A percentile compares a stretch with the other conserved stretches of the same genome.
phyloP scores from a whole-genome alignment of 805 yeast genomes.

The Wickerhamiella vanderwaltii region DNA sequence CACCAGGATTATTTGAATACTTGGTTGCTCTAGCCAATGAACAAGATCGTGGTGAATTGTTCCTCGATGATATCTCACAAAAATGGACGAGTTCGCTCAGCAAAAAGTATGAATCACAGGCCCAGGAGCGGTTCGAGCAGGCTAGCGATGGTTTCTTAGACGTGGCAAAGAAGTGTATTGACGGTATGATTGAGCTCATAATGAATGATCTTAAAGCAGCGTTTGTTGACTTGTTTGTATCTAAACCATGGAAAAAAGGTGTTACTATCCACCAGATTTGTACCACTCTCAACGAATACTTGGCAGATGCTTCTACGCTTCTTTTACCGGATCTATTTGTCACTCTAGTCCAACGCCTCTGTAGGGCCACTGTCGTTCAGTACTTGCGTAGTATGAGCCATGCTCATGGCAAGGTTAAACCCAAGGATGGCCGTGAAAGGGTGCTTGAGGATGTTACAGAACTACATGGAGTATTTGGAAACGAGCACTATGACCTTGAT shows the following conservation, averaged over 20 bases:
- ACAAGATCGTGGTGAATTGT: slow-evolving; percentile 59
- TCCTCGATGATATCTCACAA: slow-evolving; percentile 55
- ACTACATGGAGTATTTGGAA: slow-evolving; percentile 42
- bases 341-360: slow-evolving; percentile 39
- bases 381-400: slow-evolving; percentile 38
- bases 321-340: slow-evolving; percentile 44
- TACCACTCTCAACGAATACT: slow-evolving; percentile 65
- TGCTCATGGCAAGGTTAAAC: slow-evolving; percentile 33
- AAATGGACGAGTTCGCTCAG: slow-evolving; percentile 54
- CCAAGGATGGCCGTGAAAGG: slow-evolving; percentile 33
- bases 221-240: slow-evolving; percentile 43
- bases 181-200: slow-evolving; percentile 45
- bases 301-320: slow-evolving; percentile 46
- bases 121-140: slow-evolving; percentile 44
- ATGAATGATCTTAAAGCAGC: slow-evolving; percentile 60
- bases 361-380: slow-evolving; percentile 39
- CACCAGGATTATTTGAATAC: slow-evolving; percentile 74
- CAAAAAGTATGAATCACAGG: slow-evolving; percentile 47
- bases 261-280: slow-evolving; percentile 48
- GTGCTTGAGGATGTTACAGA: slow-evolving; percentile 50
- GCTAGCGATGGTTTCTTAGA: slow-evolving; percentile 72
- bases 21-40: slow-evolving; percentile 75
- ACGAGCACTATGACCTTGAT: slow-evolving; percentile 27
- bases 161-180: slow-evolving; percentile 53
- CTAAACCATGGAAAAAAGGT: slow-evolving; percentile 57